These are phyloP conservation scores for Pseudonectria foliicola DNA, from an alignment of 2,329 filamentous ascomycete genomes.

Conservation along the genomic window DNA sequence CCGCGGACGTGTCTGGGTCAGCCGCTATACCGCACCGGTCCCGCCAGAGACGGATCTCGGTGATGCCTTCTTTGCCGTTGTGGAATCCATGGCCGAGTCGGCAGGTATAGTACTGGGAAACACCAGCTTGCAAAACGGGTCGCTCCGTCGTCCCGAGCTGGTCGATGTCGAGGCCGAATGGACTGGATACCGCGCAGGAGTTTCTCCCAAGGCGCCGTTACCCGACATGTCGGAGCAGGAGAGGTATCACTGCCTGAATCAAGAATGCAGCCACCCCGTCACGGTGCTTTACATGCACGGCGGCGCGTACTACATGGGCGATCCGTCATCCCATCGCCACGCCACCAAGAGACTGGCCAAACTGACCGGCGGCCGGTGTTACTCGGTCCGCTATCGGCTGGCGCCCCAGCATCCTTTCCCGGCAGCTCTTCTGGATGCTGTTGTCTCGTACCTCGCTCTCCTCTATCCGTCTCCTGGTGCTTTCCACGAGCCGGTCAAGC, in stretches of 20 bases:
- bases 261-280: slow-evolving; percentile 53
- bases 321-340: slow-evolving; percentile 59
- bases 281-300: slow-evolving; percentile 72
- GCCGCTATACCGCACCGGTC: slow-evolving; percentile 56
- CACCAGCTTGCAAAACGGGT: no score
- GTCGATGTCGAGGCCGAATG: slow-evolving; percentile 63
- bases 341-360: slow-evolving; percentile 56
- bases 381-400: slow-evolving; percentile 67
- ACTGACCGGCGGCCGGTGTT: slow-evolving; percentile 58
- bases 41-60: slow-evolving; percentile 50
- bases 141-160: slow-evolving; percentile 40
- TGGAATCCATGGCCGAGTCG: slow-evolving; percentile 29
- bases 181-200: slow-evolving; percentile 61
- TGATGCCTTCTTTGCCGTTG: slow-evolving; percentile 50
- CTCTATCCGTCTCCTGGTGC: slow-evolving; percentile 64
- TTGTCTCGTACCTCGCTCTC: slow-evolving; percentile 65
- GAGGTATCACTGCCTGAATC: slow-evolving; percentile 61
- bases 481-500: slow-evolving; percentile 56
- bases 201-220: slow-evolving; percentile 39
- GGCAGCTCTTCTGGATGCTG: slow-evolving; percentile 62
- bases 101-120: slow-evolving; percentile 3
- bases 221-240: slow-evolving; percentile 54
- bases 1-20: slow-evolving; percentile 77
- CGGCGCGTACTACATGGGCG: slow-evolving; percentile 66
- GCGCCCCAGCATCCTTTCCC: slow-evolving; percentile 71